phyloP scores from a whole-genome alignment of 1,139 yeast genomes.

The Spathaspora sp. region DNA sequence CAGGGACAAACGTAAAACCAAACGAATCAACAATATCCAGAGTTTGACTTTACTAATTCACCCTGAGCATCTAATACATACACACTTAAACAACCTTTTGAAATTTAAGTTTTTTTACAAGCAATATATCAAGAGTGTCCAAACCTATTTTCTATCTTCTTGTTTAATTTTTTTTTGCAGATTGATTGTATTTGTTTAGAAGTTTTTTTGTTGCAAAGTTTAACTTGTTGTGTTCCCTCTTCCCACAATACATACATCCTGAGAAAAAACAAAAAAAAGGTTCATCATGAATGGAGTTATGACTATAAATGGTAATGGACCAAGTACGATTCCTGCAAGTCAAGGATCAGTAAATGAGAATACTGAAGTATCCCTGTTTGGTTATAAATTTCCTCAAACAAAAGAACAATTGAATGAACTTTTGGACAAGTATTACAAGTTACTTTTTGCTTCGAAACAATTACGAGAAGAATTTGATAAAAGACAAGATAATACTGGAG shows the following conservation, averaged over 20 bases:
- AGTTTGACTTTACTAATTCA: no score
- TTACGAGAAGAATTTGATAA: conserved; percentile 14
- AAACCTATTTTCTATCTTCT: no score
- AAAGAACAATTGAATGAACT: conserved; percentile 32
- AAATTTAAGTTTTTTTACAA: no score
- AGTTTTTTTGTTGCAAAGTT: not conserved
- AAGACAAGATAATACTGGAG: conserved; percentile 8
- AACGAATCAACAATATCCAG: not conserved
- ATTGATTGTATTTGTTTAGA: no score
- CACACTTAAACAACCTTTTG: no score
- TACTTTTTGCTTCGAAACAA: conserved; percentile 11
- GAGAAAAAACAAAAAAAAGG: not conserved
- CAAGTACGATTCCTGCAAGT: not conserved
- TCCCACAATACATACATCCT: not conserved
- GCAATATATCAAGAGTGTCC: no score
- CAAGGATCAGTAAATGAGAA: not conserved
- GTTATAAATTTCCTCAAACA: conserved; percentile 24
- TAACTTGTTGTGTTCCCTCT: no score
- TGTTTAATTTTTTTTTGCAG: no score
- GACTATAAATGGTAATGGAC: conserved; percentile 10
- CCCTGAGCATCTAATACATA: no score
- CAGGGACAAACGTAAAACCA: not conserved
- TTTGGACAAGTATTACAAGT: conserved; percentile 30
- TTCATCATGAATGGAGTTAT: conserved; percentile 14
- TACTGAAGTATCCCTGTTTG: not conserved